Evolutionary conservation across 2,329 filamentous ascomycete species (phyloP).

Genomic region (Gaeumannomyces sp.): DNA sequence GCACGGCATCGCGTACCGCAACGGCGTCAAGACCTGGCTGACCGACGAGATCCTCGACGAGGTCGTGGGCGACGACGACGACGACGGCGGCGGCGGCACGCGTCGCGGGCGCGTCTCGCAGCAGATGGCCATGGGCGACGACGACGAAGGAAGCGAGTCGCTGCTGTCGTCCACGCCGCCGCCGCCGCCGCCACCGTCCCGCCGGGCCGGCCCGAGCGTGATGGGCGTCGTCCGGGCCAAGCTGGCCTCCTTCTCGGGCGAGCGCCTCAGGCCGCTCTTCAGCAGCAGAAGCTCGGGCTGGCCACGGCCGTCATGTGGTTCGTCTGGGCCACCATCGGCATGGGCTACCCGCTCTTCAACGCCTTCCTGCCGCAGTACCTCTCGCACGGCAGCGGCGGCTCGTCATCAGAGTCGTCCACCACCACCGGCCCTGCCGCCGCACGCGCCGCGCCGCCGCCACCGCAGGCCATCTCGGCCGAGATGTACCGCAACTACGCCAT

Average conservation of each 20-base stretch:
- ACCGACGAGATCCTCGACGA: conserved; percentile 60
- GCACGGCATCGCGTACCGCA: conserved; percentile 69
- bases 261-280: conserved; percentile 63
- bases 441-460: conserved; percentile 13
- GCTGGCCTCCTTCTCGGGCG: conserved; percentile 59
- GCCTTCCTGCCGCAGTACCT: conserved; percentile 86
- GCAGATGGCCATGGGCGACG: conserved; percentile 4
- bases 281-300: conserved; percentile 43
- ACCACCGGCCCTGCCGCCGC: conserved; percentile 25
- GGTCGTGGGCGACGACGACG: conserved; percentile 41
- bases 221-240: conserved; percentile 47
- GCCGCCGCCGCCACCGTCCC: conserved; percentile 12
- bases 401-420: conserved; percentile 24
- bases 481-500: conserved; percentile 80
- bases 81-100: conserved; percentile 12
- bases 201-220: conserved; percentile 22
- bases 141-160: conserved; percentile 3
- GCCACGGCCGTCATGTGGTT: conserved; percentile 63
- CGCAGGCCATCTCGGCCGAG: conserved; percentile 31
- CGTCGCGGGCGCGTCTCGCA: neutral
- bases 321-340: conserved; percentile 75
- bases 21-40: conserved; percentile 66
- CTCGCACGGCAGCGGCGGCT: conserved; percentile 41
- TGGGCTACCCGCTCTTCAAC: conserved; percentile 86
- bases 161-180: neutral